Conservation (phyloP, 2,329 filamentous ascomycete species). For the Microsporum audouinii region DNA sequence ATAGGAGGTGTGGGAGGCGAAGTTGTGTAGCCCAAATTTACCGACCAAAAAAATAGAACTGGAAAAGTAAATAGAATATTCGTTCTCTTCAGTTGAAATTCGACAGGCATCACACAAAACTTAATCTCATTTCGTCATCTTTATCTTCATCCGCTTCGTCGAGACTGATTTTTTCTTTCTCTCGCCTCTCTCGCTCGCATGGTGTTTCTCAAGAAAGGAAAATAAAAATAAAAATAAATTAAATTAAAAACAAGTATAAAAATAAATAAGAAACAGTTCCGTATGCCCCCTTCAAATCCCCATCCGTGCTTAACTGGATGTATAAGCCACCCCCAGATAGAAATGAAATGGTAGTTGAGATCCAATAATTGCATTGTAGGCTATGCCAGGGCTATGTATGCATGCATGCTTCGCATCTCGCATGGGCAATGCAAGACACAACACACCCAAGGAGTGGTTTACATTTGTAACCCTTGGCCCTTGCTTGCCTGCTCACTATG, state of each 20-base stretch:
- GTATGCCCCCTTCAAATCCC: background rate
- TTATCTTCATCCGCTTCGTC: background rate
- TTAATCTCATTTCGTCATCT: background rate
- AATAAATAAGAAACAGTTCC: background rate
- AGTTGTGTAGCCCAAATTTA: background rate
- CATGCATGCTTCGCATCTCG: constrained; percentile 1
- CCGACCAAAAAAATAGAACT: background rate
- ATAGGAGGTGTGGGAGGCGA: background rate
- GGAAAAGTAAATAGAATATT: background rate
- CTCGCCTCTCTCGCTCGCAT: background rate
- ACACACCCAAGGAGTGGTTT: background rate
- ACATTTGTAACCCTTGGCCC: background rate
- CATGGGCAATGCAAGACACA: constrained; percentile 3
- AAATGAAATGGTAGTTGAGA: background rate
- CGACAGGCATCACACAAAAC: background rate
- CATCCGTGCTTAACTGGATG: background rate
- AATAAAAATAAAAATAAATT: background rate
- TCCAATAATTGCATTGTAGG: background rate
- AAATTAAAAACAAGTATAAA: background rate
- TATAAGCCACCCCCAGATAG: background rate
- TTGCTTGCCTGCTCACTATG: background rate
- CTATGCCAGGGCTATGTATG: background rate
- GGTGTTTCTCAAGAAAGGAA: background rate
- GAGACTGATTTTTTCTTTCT: background rate
- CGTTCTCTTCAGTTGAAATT: background rate